Conservation (phyloP, 2,329 filamentous ascomycete species). For the Triangularia verruculosa region DNA sequence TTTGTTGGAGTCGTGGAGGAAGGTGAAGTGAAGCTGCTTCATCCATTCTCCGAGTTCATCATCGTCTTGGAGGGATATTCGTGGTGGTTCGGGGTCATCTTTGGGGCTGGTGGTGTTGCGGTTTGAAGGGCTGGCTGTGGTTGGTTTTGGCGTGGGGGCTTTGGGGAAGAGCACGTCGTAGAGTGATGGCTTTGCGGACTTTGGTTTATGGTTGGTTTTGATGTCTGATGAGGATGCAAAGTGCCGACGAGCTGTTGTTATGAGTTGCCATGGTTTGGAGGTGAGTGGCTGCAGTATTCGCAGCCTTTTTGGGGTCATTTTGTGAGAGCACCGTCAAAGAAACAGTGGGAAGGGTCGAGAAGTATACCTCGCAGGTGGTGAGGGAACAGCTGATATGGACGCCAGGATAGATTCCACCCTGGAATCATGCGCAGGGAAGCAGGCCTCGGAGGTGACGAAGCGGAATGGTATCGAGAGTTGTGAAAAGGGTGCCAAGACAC, state of each 20-base stretch:
- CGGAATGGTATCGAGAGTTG: too few relatives aligned
- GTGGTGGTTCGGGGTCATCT: background rate
- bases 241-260: background rate
- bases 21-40: background rate
- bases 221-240: background rate
- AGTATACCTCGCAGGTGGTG: too few relatives aligned
- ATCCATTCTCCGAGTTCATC: slow-evolving; percentile 21
- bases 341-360: too few relatives aligned
- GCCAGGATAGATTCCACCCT: too few relatives aligned
- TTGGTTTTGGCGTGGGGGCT: background rate
- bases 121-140: background rate
- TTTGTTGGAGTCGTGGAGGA: background rate
- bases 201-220: background rate
- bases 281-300: background rate
- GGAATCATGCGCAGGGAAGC: too few relatives aligned
- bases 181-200: background rate
- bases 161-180: slow-evolving; percentile 12
- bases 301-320: slow-evolving; percentile 1
- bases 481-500: background rate
- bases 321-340: too few relatives aligned
- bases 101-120: background rate
- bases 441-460: too few relatives aligned
- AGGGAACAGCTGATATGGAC: too few relatives aligned
- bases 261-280: background rate
- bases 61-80: slow-evolving; percentile 1